phyloP scores from a whole-genome alignment of 768 basidiomycete genomes.

The Boletus sp. region DNA sequence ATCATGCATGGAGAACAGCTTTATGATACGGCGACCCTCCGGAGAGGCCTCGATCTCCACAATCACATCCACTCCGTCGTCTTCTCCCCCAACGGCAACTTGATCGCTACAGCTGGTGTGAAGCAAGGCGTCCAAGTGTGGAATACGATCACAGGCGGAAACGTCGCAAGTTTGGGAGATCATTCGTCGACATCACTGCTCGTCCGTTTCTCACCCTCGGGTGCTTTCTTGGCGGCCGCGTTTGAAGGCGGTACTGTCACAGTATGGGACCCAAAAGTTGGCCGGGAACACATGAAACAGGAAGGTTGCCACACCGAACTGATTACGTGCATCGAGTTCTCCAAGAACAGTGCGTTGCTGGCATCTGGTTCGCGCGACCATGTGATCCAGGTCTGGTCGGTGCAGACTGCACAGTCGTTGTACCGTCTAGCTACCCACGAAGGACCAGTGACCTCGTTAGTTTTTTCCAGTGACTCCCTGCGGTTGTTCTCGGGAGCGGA shows the following conservation, averaged over 20 bases:
- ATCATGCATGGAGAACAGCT: not conserved
- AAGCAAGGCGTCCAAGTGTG: slow-evolving; percentile 24
- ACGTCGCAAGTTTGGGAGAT: slow-evolving; percentile 20
- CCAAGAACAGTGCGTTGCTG: slow-evolving; percentile 7
- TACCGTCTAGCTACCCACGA: slow-evolving; percentile 15
- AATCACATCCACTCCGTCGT: slow-evolving; percentile 13
- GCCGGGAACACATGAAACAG: slow-evolving; percentile 16
- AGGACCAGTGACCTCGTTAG: slow-evolving; percentile 17
- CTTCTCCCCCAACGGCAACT: slow-evolving; percentile 11
- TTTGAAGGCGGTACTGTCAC: slow-evolving; percentile 16
- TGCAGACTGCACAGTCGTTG: slow-evolving; percentile 11
- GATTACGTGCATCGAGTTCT: slow-evolving; percentile 23
- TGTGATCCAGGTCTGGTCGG: slow-evolving; percentile 25
- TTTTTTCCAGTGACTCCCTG: slow-evolving; percentile 20
- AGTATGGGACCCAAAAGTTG: slow-evolving; percentile 21
- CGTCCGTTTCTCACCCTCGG: slow-evolving; percentile 21
- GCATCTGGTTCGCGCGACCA: slow-evolving; percentile 21
- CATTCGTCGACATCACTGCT: slow-evolving; percentile 4
- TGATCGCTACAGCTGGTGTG: slow-evolving; percentile 15
- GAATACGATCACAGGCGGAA: slow-evolving; percentile 19
- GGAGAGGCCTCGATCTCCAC: not conserved
- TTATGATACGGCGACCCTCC: not conserved
- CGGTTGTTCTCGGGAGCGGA: slow-evolving; percentile 24
- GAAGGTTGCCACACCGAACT: slow-evolving; percentile 7
- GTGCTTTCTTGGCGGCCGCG: slow-evolving; percentile 18